Conservation (phyloP, 78 protist genomes). For the Creolimax fragrantissima region DNA sequence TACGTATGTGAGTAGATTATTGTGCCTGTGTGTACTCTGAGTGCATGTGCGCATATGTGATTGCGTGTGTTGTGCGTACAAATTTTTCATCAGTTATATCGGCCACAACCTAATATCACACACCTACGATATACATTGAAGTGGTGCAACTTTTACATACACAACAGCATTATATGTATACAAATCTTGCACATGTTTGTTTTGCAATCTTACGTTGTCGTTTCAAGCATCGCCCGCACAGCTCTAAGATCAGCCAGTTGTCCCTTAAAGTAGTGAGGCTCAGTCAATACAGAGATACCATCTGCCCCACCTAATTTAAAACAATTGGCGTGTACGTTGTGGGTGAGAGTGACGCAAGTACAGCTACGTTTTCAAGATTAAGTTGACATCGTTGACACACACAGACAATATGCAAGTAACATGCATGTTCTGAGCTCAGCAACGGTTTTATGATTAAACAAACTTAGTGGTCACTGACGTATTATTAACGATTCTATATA, state of each 20-base stretch:
- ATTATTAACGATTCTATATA: too few species aligned
- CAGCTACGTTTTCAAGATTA: too few species aligned
- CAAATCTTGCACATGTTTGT: neutral
- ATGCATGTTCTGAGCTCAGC: too few species aligned
- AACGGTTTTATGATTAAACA: too few species aligned
- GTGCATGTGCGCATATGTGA: neutral
- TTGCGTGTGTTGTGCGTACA: neutral
- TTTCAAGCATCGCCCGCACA: neutral
- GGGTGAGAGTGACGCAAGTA: too few species aligned
- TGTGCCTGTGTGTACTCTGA: neutral
- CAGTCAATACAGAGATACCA: constrained; percentile 51
- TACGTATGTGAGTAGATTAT: neutral
- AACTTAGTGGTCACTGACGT: too few species aligned
- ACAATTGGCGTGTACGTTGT: too few species aligned
- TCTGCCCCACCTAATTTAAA: constrained; percentile 30
- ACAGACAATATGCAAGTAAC: too few species aligned
- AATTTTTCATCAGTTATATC: neutral
- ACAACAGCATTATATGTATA: neutral
- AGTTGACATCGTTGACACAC: too few species aligned
- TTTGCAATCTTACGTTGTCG: neutral
- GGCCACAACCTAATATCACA: too few species aligned
- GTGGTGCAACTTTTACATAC: too few species aligned
- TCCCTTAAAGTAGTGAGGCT: constrained; percentile 64
- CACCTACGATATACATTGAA: too few species aligned
- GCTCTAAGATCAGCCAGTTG: constrained; percentile 36